These are phyloP conservation scores for Solanum chmielewskii DNA, from an alignment of 257 asterid genomes.

Conservation along the genomic window DNA sequence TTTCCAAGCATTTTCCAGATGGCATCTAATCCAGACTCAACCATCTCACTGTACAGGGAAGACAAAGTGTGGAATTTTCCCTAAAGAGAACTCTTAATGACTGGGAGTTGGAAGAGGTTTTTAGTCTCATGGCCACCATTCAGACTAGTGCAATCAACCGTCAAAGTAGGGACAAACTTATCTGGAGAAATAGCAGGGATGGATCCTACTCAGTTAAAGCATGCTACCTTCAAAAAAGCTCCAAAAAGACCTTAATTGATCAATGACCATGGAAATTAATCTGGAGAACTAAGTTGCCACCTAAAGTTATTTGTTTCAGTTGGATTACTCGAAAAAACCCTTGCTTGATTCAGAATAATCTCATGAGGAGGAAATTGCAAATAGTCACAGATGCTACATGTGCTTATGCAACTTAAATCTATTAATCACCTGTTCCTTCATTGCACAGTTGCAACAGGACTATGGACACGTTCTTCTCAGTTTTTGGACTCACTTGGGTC, in stretches of 20 bases:
- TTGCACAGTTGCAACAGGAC: neutral
- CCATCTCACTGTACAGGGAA: neutral
- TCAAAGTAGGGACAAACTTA: neutral
- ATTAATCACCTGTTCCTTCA: neutral
- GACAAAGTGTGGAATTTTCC: neutral
- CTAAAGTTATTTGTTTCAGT: neutral
- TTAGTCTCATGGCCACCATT: neutral
- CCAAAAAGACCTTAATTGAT: neutral
- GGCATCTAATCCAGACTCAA: neutral
- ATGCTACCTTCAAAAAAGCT: neutral
- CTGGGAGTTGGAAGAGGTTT: neutral
- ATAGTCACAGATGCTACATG: neutral
- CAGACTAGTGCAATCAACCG: neutral
- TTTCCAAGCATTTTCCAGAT: neutral
- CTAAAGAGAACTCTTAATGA: neutral
- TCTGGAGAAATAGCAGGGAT: neutral
- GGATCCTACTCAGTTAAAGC: neutral
- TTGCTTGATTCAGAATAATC: neutral
- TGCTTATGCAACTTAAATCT: neutral
- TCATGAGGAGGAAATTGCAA: neutral
- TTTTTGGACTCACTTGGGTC: neutral
- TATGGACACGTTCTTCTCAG: neutral
- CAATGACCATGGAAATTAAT: neutral
- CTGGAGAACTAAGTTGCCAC: neutral
- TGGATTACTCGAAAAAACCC: neutral